Evolutionary conservation across 441 rosid genomes (phyloP).

Genomic region (Gossypium schwendimanii): DNA sequence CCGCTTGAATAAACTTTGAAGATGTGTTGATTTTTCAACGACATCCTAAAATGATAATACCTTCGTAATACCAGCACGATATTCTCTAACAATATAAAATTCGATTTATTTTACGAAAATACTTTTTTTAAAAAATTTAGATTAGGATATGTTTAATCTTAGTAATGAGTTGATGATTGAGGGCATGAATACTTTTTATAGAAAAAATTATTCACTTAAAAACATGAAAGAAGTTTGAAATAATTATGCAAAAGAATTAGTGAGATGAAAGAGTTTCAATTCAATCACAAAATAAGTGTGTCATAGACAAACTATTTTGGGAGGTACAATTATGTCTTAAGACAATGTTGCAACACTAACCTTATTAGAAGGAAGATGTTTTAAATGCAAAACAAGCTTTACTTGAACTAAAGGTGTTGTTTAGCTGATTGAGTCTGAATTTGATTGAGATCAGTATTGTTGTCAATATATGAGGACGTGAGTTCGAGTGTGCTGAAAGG

Average conservation of each 20-base stretch:
- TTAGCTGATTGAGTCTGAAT: too few relatives aligned
- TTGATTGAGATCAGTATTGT: fast-evolving
- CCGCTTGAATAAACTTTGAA: too few relatives aligned
- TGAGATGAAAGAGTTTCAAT: not conserved
- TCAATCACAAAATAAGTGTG: constrained; percentile 5
- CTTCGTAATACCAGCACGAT: too few relatives aligned
- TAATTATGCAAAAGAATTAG: not conserved
- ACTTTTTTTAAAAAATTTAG: too few relatives aligned
- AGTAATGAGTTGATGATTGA: not conserved
- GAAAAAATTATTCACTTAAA: not conserved
- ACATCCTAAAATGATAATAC: too few relatives aligned
- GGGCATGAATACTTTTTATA: not conserved
- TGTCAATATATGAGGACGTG: fast-evolving
- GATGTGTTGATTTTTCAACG: too few relatives aligned
- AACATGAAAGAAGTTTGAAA: not conserved
- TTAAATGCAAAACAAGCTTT: not conserved
- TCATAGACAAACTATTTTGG: too few relatives aligned
- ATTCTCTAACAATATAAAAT: too few relatives aligned
- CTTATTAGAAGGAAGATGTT: not conserved
- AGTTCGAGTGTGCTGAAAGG: too few relatives aligned
- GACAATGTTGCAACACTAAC: not conserved
- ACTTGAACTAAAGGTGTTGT: not conserved
- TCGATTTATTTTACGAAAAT: too few relatives aligned
- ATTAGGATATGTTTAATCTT: not conserved
- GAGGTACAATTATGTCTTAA: too few relatives aligned